phyloP scores from a whole-genome alignment of 2,329 filamentous ascomycete species.

The Nigrograna mackinnonii region DNA sequence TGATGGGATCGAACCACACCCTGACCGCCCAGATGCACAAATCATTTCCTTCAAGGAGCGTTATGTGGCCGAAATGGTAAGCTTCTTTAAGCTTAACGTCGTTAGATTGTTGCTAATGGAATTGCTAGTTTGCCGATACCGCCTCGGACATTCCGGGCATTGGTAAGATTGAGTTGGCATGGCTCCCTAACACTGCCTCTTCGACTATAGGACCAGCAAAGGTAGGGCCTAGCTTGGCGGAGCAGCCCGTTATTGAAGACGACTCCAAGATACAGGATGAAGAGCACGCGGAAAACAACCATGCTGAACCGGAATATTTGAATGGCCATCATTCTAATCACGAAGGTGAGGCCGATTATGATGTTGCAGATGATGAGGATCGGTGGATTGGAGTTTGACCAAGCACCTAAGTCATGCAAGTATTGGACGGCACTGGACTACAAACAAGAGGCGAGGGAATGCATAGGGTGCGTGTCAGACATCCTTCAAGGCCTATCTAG shows the following conservation, averaged over 20 bases:
- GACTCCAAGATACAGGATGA: conserved; percentile 14
- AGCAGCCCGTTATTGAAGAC: conserved; percentile 12
- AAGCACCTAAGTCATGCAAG: too few relatives aligned
- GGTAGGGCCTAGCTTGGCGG: conserved; percentile 1
- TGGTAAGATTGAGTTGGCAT: conserved; percentile 67
- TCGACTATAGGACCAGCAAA: neutral
- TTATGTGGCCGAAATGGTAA: conserved; percentile 66
- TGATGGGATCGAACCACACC: conserved; percentile 42
- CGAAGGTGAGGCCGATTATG: conserved; percentile 31
- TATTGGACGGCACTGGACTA: too few relatives aligned
- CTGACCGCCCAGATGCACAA: conserved; percentile 39
- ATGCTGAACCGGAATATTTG: conserved; percentile 20
- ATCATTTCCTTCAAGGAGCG: conserved; percentile 49
- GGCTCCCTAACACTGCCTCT: conserved; percentile 52
- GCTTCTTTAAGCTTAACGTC: conserved; percentile 3
- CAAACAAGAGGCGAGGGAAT: too few relatives aligned
- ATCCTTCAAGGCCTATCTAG: too few relatives aligned
- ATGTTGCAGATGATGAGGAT: conserved; percentile 39
- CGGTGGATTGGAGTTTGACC: conserved; percentile 22
- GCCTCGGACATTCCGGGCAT: conserved; percentile 64
- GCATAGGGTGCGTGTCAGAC: too few relatives aligned
- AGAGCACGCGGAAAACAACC: conserved; percentile 1
- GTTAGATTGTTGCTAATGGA: conserved; percentile 1
- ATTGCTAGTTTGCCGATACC: conserved; percentile 53
- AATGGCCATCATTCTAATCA: conserved; percentile 1